These are phyloP conservation scores for Saccharomyces hybrid DNA, from an alignment of 1,139 yeast species.

Conservation along the genomic window DNA sequence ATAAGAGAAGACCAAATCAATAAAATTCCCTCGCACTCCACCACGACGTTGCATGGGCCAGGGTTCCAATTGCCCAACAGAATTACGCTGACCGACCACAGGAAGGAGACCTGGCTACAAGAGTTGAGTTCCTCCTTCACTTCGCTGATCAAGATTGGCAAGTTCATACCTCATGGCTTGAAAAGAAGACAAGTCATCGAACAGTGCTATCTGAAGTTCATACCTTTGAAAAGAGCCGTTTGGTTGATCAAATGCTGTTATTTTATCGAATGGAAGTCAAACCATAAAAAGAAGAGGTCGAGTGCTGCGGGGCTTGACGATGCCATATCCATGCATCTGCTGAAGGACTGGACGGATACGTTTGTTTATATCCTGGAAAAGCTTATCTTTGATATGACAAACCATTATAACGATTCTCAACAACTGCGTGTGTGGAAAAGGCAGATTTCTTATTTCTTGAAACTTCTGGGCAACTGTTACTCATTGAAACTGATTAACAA, in stretches of 20 bases:
- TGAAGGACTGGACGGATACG: slow-evolving; percentile 74
- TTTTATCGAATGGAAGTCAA: slow-evolving; percentile 69
- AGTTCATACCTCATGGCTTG: slow-evolving; percentile 88
- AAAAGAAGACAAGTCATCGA: slow-evolving; percentile 67
- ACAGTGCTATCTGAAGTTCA: slow-evolving; percentile 53
- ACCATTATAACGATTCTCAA: slow-evolving; percentile 23
- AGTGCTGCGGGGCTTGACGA: slow-evolving; percentile 19
- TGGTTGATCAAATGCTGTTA: slow-evolving; percentile 90
- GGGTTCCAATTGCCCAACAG: slow-evolving; percentile 36
- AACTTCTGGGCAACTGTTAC: slow-evolving; percentile 56
- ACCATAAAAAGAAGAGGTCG: slow-evolving; percentile 27
- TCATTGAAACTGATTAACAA: slow-evolving; percentile 61
- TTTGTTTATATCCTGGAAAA: slow-evolving; percentile 25
- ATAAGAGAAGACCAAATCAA: slow-evolving; percentile 61
- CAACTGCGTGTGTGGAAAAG: slow-evolving; percentile 40
- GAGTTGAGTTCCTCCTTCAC: slow-evolving; percentile 64
- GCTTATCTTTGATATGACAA: slow-evolving; percentile 28
- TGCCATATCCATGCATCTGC: slow-evolving; percentile 54
- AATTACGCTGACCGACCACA: slow-evolving; percentile 81
- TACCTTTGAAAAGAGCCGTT: slow-evolving; percentile 72
- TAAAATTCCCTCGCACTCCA: slow-evolving; percentile 39
- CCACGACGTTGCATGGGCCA: slow-evolving; percentile 26
- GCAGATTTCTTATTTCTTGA: slow-evolving; percentile 52
- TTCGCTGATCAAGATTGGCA: slow-evolving; percentile 59
- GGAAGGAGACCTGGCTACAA: slow-evolving; percentile 75